Evolutionary conservation across 2,329 filamentous ascomycete species (phyloP).

Genomic region (Aciculosporium take): DNA sequence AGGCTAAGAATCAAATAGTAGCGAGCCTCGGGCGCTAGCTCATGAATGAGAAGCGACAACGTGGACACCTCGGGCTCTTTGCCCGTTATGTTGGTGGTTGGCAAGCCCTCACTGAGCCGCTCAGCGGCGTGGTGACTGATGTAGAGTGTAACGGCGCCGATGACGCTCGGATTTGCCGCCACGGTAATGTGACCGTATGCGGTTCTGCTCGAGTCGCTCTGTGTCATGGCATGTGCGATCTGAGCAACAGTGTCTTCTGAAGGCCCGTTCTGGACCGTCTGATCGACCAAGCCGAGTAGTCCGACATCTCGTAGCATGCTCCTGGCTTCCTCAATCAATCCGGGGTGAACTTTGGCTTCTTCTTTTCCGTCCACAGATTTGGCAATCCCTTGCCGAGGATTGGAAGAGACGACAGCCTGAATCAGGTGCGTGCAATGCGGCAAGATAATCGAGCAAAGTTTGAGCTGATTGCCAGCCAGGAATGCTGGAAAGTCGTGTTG

Average conservation of each 20-base stretch:
- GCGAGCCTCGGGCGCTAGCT: conserved; percentile 60
- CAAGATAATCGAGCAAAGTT: conserved; percentile 68
- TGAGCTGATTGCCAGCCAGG: conserved; percentile 71
- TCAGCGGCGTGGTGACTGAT: conserved; percentile 60
- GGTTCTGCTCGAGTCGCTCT: conserved; percentile 41
- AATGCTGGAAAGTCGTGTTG: conserved; percentile 95
- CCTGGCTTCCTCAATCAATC: conserved; percentile 48
- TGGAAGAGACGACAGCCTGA: conserved; percentile 76
- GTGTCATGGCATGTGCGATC: conserved; percentile 59
- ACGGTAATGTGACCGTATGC: conserved; percentile 54
- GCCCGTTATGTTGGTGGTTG: conserved; percentile 33
- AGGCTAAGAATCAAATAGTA: conserved; percentile 78
- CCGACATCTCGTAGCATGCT: conserved; percentile 38
- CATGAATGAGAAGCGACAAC: conserved; percentile 62
- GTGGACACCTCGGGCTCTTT: conserved; percentile 47
- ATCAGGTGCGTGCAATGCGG: conserved; percentile 75
- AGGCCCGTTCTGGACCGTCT: conserved; percentile 44
- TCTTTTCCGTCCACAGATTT: conserved; percentile 61
- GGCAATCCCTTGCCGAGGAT: conserved; percentile 48
- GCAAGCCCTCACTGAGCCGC: conserved; percentile 41
- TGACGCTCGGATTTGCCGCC: conserved; percentile 52
- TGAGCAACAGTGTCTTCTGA: conserved; percentile 62
- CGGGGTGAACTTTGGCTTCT: conserved; percentile 55
- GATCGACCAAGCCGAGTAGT: conserved; percentile 45
- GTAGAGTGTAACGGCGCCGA: conserved; percentile 75